A percentile compares a stretch with the other conserved stretches of the same genome.
These are phyloP conservation scores for Candida sojae DNA, from an alignment of 1,139 yeast genomes.

Conservation along the genomic window DNA sequence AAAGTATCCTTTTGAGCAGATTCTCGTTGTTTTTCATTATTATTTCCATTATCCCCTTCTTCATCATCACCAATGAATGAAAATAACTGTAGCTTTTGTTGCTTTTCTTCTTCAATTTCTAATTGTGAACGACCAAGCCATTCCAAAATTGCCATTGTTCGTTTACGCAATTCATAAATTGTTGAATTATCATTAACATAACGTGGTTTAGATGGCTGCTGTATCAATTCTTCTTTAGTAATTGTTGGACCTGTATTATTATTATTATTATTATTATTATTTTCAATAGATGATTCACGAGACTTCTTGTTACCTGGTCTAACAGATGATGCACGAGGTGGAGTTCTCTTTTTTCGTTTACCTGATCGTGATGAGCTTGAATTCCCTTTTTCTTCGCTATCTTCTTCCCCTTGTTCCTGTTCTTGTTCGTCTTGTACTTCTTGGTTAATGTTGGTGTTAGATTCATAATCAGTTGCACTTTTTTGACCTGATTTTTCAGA, in stretches of 20 bases:
- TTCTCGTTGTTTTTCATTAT: slow-evolving; percentile 21
- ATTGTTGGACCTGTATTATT: not conserved
- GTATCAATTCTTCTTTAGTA: slow-evolving; percentile 44
- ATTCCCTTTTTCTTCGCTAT: not conserved
- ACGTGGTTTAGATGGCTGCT: slow-evolving; percentile 79
- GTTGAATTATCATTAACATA: slow-evolving; percentile 75
- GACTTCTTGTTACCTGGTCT: not conserved
- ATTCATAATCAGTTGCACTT: not conserved
- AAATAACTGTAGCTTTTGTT: slow-evolving; percentile 51
- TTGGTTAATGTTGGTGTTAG: not conserved
- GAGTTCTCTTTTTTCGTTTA: slow-evolving; percentile 6
- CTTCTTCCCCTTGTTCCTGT: not conserved
- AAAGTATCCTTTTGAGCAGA: slow-evolving; percentile 26
- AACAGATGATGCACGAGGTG: slow-evolving; percentile 4
- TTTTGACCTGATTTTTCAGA: not conserved
- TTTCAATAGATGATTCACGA: slow-evolving; percentile 3
- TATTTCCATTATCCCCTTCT: not conserved
- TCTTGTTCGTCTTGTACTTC: not conserved
- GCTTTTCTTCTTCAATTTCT: slow-evolving; percentile 74
- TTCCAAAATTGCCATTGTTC: slow-evolving; percentile 89
- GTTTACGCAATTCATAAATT: slow-evolving; percentile 77
- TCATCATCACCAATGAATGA: slow-evolving; percentile 15
- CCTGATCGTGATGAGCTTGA: not conserved
- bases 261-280: not conserved
- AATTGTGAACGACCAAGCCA: slow-evolving; percentile 83